phyloP scores from a whole-genome alignment of 371 early-diverging fungal genomes.

The Blakeslea trispora region DNA sequence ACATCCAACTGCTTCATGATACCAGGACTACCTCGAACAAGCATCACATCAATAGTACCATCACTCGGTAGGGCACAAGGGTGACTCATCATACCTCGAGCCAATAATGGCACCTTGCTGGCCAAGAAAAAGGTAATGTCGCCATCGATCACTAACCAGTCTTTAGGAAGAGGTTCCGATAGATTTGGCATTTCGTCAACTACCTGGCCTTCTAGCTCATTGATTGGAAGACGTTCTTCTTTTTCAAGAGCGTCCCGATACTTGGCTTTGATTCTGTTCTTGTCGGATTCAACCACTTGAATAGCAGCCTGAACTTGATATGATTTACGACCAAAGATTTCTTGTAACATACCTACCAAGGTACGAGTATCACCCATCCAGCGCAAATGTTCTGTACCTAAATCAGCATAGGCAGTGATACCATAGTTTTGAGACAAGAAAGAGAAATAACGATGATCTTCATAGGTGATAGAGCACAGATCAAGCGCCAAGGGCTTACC shows the following conservation, averaged over 20 bases:
- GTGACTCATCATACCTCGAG: conserved; percentile 55
- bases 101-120: conserved; percentile 59
- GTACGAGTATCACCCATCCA: conserved; percentile 70
- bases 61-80: conserved; percentile 63
- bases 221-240: conserved; percentile 5
- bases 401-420: conserved; percentile 63
- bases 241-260: conserved; percentile 11
- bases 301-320: conserved; percentile 52
- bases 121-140: conserved; percentile 51
- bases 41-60: conserved; percentile 55
- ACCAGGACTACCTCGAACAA: conserved; percentile 44
- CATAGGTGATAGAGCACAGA: conserved; percentile 61
- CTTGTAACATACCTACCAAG: conserved; percentile 50
- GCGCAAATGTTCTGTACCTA: conserved; percentile 62
- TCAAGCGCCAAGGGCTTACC: conserved; percentile 59
- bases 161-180: conserved; percentile 45
- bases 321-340: conserved; percentile 44
- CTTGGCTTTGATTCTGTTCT: conserved; percentile 39
- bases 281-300: conserved; percentile 51
- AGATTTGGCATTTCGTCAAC: conserved; percentile 37
- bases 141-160: conserved; percentile 54
- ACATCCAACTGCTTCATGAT: conserved; percentile 37
- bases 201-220: conserved; percentile 4
- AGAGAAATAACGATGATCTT: conserved; percentile 53
- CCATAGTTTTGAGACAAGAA: conserved; percentile 68